Evolutionary conservation across 352 stramenopile genomes (phyloP), one percentile per base, ranked within the genome.

Genomic region (Aphanomyces stellatus): DNA sequence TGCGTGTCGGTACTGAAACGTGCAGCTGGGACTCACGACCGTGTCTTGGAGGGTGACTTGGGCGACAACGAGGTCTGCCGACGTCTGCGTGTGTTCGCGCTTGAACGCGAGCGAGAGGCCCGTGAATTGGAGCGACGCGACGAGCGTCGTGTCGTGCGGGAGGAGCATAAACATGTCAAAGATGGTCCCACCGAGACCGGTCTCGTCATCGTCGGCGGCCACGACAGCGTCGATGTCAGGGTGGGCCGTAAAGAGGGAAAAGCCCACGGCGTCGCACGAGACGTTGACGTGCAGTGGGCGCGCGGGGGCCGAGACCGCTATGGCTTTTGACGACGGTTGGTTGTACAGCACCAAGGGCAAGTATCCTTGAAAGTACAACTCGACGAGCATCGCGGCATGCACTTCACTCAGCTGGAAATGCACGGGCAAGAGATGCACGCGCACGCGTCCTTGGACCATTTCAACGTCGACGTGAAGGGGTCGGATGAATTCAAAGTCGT

Each of bases 401-500:
- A 67, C 35, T 48, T 67, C 60, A 13, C 37, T 57, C 17, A 67
- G 22, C 46, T 67, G 60, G 10, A 59, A 11, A 24, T 67, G 41
- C 43, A 57, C 6, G 17, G 31, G 8, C 43, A 41, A 67, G 17
- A 67, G 4, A 30, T 51, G 60, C 33, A 48, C 25, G 17, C 37
- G 48, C 28, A 67, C 30, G 15, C 31, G 31, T 7, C 28, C 11
- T 1, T 35, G 27, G n/a, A 25, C 27, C n/a, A 67, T 11, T 43
- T 56, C 60, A 4, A 67, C 17, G 35, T 56, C 15, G 8, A 67
- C 31, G 42, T 67, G 25, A 6, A 67, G 11, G 13, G 60, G 60
- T n/a, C 49, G 60, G 11, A 67, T 4, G 19, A 67, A 40, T 30
- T 49, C 43, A 57, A 67, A 67, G 28, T 67, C 60, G 35, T 67